A percentile compares a stretch with the other conserved stretches of the same genome.
Evolutionary conservation across 73 alveolate genomes (phyloP).

Genomic region (Blepharisma stoltei): DNA sequence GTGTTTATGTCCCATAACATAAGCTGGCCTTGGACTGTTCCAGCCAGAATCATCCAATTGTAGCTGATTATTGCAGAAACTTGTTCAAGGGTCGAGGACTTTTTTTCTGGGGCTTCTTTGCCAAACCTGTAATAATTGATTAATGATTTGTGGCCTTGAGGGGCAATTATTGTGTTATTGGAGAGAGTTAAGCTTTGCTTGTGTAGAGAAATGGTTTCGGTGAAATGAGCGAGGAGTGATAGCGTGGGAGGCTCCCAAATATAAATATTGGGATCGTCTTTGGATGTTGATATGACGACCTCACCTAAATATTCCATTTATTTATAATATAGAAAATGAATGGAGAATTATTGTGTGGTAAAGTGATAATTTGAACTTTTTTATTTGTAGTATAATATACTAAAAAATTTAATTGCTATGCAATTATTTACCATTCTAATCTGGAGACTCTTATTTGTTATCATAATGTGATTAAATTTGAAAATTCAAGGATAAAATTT

Average conservation of each 20-base stretch:
- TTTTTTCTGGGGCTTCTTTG: slow-evolving; percentile 22
- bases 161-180: not conserved
- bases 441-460: too few species aligned
- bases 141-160: slow-evolving; percentile 5
- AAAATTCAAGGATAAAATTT: too few species aligned
- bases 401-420: too few species aligned
- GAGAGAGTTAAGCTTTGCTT: slow-evolving; percentile 4
- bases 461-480: too few species aligned
- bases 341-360: too few species aligned
- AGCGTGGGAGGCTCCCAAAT: slow-evolving; percentile 24
- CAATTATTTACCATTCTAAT: too few species aligned
- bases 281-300: too few species aligned
- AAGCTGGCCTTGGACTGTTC: not conserved
- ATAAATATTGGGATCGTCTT: not conserved
- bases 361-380: too few species aligned
- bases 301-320: too few species aligned
- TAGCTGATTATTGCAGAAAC: not conserved
- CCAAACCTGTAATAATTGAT: slow-evolving; percentile 20
- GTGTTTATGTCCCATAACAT: not conserved
- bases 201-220: not conserved
- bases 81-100: not conserved
- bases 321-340: too few species aligned
- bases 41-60: not conserved
- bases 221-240: slow-evolving; percentile 3
- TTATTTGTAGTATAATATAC: too few species aligned